Evolutionary conservation across 1,284 basidiomycete species (phyloP).

Genomic region (Sphagnurus paluster): DNA sequence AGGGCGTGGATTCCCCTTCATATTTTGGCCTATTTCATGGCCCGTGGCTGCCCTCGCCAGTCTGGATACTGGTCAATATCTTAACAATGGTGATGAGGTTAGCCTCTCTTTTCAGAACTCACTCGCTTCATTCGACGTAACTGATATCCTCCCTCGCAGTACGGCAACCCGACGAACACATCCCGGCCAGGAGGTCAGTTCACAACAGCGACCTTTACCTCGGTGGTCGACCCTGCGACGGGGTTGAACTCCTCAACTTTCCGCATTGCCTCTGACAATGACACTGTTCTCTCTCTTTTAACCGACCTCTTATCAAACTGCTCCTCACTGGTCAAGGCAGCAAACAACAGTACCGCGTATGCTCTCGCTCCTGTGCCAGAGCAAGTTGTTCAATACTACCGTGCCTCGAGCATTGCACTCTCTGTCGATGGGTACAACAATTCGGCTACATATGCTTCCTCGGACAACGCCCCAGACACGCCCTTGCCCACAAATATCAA

Average conservation of each 20-base stretch:
- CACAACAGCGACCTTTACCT: conserved; percentile 40
- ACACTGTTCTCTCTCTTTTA: conserved; percentile 1
- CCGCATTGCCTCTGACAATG: conserved; percentile 8
- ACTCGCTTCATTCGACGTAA: background rate
- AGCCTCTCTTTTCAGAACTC: conserved; percentile 2
- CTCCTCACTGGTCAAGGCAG: too few relatives aligned
- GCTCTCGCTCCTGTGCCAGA: conserved; percentile 48
- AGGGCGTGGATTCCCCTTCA: conserved; percentile 50
- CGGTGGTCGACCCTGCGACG: too few relatives aligned
- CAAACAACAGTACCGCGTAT: too few relatives aligned
- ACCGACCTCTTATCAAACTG: conserved; percentile 1
- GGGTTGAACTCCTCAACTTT: too few relatives aligned
- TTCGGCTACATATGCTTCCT: background rate
- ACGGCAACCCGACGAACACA: conserved; percentile 27
- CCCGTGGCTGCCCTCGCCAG: conserved; percentile 41
- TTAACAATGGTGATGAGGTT: too few relatives aligned
- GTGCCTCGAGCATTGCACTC: conserved; percentile 50
- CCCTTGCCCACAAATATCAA: conserved; percentile 46
- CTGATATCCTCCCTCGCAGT: background rate
- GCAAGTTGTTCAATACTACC: conserved; percentile 54
- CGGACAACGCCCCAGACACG: conserved; percentile 26
- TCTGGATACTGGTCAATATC: too few relatives aligned
- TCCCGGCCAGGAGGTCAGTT: conserved; percentile 63
- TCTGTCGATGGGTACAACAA: conserved; percentile 64
- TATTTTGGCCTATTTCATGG: conserved; percentile 55